Percentiles rank a stretch among this genome's conserved stretches.
These are phyloP conservation scores for Naumovozyma baii DNA, from an alignment of 805 yeast species.

Conservation along the genomic window DNA sequence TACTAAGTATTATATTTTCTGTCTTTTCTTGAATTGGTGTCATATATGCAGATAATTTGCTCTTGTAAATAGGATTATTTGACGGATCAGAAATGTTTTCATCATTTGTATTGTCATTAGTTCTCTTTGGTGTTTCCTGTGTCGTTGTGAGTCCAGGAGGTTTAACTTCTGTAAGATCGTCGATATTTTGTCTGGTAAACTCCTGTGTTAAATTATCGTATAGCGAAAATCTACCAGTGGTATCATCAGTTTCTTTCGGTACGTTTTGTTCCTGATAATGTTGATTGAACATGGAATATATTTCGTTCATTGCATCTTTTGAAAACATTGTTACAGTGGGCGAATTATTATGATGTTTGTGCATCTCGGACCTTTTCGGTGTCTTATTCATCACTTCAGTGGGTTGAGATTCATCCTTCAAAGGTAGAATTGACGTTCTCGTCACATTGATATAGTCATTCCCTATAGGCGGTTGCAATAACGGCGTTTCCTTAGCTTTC, in stretches of 20 bases:
- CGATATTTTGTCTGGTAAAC: slow-evolving; percentile 24
- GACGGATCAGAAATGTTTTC: neutral
- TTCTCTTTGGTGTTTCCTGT: neutral
- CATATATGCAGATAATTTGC: slow-evolving; percentile 13
- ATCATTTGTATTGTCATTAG: neutral
- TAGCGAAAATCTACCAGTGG: slow-evolving; percentile 18
- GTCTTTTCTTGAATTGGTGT: slow-evolving; percentile 25
- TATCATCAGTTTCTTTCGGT: slow-evolving; percentile 19
- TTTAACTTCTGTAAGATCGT: slow-evolving; percentile 32
- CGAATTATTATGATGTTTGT: slow-evolving; percentile 36
- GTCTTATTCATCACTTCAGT: slow-evolving; percentile 3
- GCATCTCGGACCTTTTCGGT: slow-evolving; percentile 1
- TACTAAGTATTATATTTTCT: slow-evolving; percentile 8
- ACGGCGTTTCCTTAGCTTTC: neutral
- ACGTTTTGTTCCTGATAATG: slow-evolving; percentile 14
- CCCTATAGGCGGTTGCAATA: slow-evolving; percentile 1
- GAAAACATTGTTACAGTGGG: slow-evolving; percentile 77
- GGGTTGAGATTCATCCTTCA: slow-evolving; percentile 28
- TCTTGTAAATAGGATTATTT: slow-evolving; percentile 3
- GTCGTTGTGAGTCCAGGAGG: slow-evolving; percentile 1
- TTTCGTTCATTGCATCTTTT: slow-evolving; percentile 64
- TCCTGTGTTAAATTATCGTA: slow-evolving; percentile 32
- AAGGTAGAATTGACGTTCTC: slow-evolving; percentile 36
- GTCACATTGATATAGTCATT: slow-evolving; percentile 13
- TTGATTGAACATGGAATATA: slow-evolving; percentile 64